Conservation (phyloP, 495 filamentous ascomycete genomes). For the Pyrenula aspistea region DNA sequence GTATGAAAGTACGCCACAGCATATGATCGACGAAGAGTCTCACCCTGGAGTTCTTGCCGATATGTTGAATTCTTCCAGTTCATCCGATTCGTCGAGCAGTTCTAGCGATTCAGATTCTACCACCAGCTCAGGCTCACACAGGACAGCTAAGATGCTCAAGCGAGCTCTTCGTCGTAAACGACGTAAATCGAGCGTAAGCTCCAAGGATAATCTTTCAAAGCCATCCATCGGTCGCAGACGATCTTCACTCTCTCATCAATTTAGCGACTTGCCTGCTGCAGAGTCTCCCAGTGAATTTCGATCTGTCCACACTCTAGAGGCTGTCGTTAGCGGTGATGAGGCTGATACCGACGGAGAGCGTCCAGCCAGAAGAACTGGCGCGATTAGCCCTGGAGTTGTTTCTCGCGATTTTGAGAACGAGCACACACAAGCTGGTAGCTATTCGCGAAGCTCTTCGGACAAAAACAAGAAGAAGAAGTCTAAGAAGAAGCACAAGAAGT, state of each 20-base stretch:
- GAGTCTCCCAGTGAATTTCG: neutral
- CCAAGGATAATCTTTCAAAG: slow-evolving; percentile 42
- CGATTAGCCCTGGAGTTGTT: slow-evolving; percentile 10
- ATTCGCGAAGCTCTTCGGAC: slow-evolving; percentile 7
- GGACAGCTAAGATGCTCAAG: slow-evolving; percentile 61
- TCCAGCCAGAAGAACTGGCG: slow-evolving; percentile 1
- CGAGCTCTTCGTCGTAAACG: slow-evolving; percentile 54
- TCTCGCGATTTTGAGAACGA: slow-evolving; percentile 31
- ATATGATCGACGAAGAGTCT: slow-evolving; percentile 79
- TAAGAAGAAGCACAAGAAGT: slow-evolving; percentile 11
- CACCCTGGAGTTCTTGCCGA: slow-evolving; percentile 74
- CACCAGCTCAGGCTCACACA: slow-evolving; percentile 54
- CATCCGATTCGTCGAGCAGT: slow-evolving; percentile 42
- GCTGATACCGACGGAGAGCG: slow-evolving; percentile 28
- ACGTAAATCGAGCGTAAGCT: slow-evolving; percentile 64
- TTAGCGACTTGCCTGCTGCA: neutral
- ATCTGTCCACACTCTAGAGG: slow-evolving; percentile 10
- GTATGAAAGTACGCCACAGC: slow-evolving; percentile 80
- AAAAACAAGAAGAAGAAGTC: slow-evolving; percentile 27
- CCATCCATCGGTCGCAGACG: slow-evolving; percentile 3
- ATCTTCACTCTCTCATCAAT: neutral
- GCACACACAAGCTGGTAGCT: slow-evolving; percentile 7
- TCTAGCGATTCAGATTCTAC: slow-evolving; percentile 55
- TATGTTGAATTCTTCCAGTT: slow-evolving; percentile 60
- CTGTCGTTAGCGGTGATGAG: slow-evolving; percentile 33